Evolutionary conservation across 345 rosid genomes (phyloP), one percentile per base, ranked within the genome.

Genomic region (Cardamine resedifolia): DNA sequence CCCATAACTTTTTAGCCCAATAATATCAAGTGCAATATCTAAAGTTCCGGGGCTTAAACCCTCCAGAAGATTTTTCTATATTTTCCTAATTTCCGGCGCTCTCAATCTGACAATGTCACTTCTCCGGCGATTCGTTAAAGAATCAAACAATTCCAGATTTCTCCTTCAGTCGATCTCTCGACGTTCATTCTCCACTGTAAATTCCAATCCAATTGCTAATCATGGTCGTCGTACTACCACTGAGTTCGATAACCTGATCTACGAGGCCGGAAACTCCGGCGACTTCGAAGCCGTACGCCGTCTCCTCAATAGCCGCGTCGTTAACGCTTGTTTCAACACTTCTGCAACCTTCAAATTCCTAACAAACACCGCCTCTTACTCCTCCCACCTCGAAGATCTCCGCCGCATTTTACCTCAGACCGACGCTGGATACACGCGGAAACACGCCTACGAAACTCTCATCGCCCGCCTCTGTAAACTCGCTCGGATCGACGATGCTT

Each of bases 281-380:
- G 90, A 92, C 68, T 68, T 87, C 52, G 84, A 79, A 60, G 43
- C 82, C 3, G 83, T 90, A 27, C 83, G 75, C 19, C 56, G 80
- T 73, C 87, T 87, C 18, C 87, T 88, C 68, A 85, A 86, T 77
- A 88, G 75, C 79, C 89, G 92, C 68, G 36, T 77, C 20, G 72
- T 73, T 2, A 85, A 85, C 72, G 73, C 79, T 23, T 84, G 84
- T 70, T 87, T 78, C 81, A 90, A 85, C 83, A 87, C 89, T 33
- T 23, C 57, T 47, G 81, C 83, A 18, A 92, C 95, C 14, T 92
- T 88, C 86, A 87, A 72, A 24, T 90, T 90, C 87, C 78, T 92
- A 61, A 75, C 84, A 11, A 71, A 76, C 74, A 77, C 77, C 6
- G 81, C 64, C 0, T 38, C 80, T 20, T 87, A 89, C 34, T 68